These are phyloP conservation scores for Pseudogymnoascus sp. DNA, from an alignment of 2,329 filamentous ascomycete species.

Conservation along the genomic window DNA sequence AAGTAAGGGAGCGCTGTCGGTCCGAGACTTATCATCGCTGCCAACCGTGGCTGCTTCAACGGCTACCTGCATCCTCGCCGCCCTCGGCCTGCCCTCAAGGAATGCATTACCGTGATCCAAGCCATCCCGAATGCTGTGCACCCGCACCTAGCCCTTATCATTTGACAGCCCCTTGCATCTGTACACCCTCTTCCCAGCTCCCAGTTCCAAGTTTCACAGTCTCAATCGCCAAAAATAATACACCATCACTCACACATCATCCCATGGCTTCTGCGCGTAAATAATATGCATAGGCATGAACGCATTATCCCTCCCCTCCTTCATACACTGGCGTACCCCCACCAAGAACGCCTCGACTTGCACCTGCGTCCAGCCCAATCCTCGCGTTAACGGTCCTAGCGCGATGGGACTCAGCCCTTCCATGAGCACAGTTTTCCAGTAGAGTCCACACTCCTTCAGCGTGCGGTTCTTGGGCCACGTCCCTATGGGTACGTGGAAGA, in stretches of 20 bases:
- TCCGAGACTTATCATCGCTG: not conserved
- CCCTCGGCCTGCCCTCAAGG: not conserved
- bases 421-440: slow-evolving; percentile 43
- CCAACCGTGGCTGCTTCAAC: not conserved
- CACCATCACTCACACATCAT: not conserved
- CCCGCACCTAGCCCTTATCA: not conserved
- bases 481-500: slow-evolving; percentile 46
- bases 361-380: slow-evolving; percentile 39
- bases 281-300: slow-evolving; percentile 12
- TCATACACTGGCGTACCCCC: slow-evolving; percentile 41
- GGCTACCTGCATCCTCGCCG: not conserved
- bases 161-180: not conserved
- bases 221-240: not conserved
- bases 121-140: not conserved
- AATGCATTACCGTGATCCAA: not conserved
- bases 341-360: slow-evolving; percentile 42
- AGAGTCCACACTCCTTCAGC: slow-evolving; percentile 43
- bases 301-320: slow-evolving; percentile 25
- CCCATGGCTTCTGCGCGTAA: slow-evolving; percentile 13
- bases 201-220: not conserved
- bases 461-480: slow-evolving; percentile 45
- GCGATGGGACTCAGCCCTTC: slow-evolving; percentile 45
- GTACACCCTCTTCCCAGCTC: not conserved
- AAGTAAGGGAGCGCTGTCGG: not conserved
- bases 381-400: slow-evolving; percentile 43